Evolutionary conservation across 192 early-diverging fungal species (phyloP), one percentile per base, ranked within the genome.

Genomic region (Entomortierella chlamydospora): DNA sequence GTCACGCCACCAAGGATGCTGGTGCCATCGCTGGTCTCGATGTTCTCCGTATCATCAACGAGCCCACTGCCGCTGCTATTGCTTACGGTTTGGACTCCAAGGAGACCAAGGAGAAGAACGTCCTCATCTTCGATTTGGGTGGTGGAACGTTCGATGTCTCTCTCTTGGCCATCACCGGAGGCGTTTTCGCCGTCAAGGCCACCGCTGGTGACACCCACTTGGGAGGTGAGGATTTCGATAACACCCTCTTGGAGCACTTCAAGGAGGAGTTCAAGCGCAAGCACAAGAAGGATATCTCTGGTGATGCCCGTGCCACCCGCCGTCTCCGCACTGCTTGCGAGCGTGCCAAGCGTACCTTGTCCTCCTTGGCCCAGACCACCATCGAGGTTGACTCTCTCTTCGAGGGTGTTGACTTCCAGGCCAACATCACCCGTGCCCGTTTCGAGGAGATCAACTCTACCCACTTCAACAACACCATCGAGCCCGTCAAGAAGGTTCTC

Each of bases 341-440:
- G 84, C 93, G 95, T 90, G 97, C 97, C 86, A 98, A 98, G 92
- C 95, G 95, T 79, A 88, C 94, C 66, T 88, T 98, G 42, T 97
- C 96, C 59, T 95, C 95, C 60, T 90, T 92, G 77, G 91, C 94
- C 87, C 94, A 93, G 71, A 92, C 94, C 73, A 91, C 91, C 67
- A 87, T 98, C 61, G 95, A 97, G 82, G 90, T 97, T 65, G 95
- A 98, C 85, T 91, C 95, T 43, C 91, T 98, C 81, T 85, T 87
- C 68, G 95, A 95, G 58, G 95, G 93, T 71, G 79, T 88, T 56
- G 93, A 97, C 88, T 92, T 97, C 81, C 91, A 94, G 52, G 94
- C 95, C 83, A 93, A 92, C 82, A 86, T 98, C 37, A 97, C 97
- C 78, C 94, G 97, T 70, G 95, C 95, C 85, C 95, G 96, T 88